Percentiles rank a stretch among this genome's conserved stretches.
Evolutionary conservation across 495 filamentous ascomycete species (phyloP).

Genomic region (Xylaria palmicola): DNA sequence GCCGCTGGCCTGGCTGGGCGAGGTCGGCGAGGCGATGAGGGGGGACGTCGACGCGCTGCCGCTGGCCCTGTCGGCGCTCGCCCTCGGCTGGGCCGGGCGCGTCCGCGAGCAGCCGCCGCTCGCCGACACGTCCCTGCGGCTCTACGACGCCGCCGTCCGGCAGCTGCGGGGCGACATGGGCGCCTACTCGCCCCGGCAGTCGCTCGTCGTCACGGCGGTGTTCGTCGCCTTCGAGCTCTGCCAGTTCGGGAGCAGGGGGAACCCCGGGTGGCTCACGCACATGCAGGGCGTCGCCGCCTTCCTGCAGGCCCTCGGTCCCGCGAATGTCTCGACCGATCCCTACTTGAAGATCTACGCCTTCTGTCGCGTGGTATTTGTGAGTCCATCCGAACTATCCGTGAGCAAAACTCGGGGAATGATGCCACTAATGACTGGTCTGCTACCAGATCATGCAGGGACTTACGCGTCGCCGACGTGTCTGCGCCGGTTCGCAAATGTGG

Average conservation of each 20-base stretch:
- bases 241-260: slow-evolving; percentile 7
- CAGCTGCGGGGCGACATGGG: slow-evolving; percentile 5
- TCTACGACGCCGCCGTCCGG: slow-evolving; percentile 8
- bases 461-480: neutral
- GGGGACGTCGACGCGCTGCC: slow-evolving; percentile 11
- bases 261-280: slow-evolving; percentile 10
- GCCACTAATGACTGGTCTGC: too few relatives aligned
- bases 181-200: slow-evolving; percentile 2
- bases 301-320: slow-evolving; percentile 7
- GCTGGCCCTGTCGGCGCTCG: slow-evolving; percentile 12
- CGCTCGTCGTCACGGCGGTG: slow-evolving; percentile 1
- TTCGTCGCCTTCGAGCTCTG: slow-evolving; percentile 15
- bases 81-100: slow-evolving; percentile 11
- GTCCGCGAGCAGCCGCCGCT: neutral
- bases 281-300: slow-evolving; percentile 12
- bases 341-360: slow-evolving; percentile 8
- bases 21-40: neutral
- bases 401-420: too few relatives aligned
- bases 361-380: slow-evolving; percentile 13
- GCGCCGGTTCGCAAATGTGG: slow-evolving; percentile 10
- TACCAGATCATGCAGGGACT: slow-evolving; percentile 9
- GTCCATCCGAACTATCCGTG: too few relatives aligned
- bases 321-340: slow-evolving; percentile 9
- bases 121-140: neutral
- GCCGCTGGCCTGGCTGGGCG: slow-evolving; percentile 6